phyloP scores from a whole-genome alignment of 352 stramenopile species.

The Hyaloperonospora brassicae region DNA sequence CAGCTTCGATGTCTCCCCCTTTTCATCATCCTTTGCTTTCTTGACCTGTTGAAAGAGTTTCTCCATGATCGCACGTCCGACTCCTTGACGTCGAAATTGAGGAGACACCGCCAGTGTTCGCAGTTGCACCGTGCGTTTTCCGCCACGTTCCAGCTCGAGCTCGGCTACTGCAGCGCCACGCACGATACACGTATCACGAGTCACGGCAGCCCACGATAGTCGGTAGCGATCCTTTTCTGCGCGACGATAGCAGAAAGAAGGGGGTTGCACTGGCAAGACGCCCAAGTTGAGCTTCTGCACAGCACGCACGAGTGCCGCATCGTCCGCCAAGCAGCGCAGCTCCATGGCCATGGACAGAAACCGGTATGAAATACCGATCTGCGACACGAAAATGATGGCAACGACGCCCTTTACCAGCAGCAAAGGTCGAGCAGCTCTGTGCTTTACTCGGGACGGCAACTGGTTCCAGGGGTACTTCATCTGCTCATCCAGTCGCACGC shows the following conservation, averaged over 20 bases:
- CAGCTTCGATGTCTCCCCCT: slow-evolving; percentile 10
- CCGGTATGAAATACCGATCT: slow-evolving; percentile 8
- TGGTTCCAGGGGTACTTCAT: slow-evolving; percentile 74
- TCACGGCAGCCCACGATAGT: slow-evolving; percentile 42
- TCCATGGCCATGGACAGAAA: slow-evolving; percentile 16
- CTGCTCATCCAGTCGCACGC: slow-evolving; percentile 24
- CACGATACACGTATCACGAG: slow-evolving; percentile 6
- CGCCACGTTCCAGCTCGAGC: slow-evolving; percentile 26
- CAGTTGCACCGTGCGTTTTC: slow-evolving; percentile 29
- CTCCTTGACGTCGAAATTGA: slow-evolving; percentile 28
- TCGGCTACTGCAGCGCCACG: slow-evolving; percentile 35
- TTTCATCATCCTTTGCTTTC: slow-evolving; percentile 7
- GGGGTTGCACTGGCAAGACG: slow-evolving; percentile 55
- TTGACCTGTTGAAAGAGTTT: slow-evolving; percentile 32
- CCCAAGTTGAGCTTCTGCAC: slow-evolving; percentile 63
- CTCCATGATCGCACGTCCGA: slow-evolving; percentile 32
- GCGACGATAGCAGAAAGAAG: slow-evolving; percentile 56
- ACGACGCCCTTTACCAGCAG: slow-evolving; percentile 21
- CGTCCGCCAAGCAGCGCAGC: slow-evolving; percentile 39
- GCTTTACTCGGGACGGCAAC: slow-evolving; percentile 37
- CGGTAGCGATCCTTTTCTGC: slow-evolving; percentile 33
- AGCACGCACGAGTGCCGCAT: slow-evolving; percentile 32
- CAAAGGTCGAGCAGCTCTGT: slow-evolving; percentile 41
- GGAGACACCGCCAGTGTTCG: slow-evolving; percentile 36
- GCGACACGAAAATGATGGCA: slow-evolving; percentile 17